Percentiles rank a stretch among this genome's conserved stretches.
Evolutionary conservation across 495 filamentous ascomycete genomes (phyloP).

Genomic region (Glarea lozoyensis): DNA sequence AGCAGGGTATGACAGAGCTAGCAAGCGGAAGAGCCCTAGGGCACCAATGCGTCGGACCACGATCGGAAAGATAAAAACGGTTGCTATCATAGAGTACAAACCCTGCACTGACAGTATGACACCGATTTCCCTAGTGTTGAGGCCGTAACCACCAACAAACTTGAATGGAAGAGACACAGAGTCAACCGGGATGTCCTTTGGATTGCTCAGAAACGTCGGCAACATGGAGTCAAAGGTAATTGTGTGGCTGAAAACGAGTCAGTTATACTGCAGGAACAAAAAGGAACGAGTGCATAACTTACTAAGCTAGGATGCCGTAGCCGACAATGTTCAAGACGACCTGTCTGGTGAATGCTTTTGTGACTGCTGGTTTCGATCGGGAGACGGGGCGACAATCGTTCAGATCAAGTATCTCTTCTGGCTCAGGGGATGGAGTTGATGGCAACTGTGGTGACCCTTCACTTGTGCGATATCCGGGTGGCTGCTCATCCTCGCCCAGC

Average conservation of each 20-base stretch:
- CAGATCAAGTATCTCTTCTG: constrained; percentile 13
- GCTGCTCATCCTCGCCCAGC: constrained; percentile 16
- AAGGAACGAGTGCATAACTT: constrained; percentile 36
- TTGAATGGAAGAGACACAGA: constrained; percentile 60
- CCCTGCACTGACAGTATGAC: constrained; percentile 83
- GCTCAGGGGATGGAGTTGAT: constrained; percentile 27
- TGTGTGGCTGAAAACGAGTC: constrained; percentile 43
- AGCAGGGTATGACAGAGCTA: constrained; percentile 74
- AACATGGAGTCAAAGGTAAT: constrained; percentile 93
- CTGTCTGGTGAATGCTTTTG: constrained; percentile 65
- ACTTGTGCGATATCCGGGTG: constrained; percentile 49
- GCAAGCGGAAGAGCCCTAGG: constrained; percentile 68
- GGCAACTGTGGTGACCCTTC: constrained; percentile 45
- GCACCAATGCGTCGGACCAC: constrained; percentile 63
- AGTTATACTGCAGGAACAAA: constrained; percentile 2
- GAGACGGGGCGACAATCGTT: constrained; percentile 4
- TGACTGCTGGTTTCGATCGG: constrained; percentile 17
- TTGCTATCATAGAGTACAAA: constrained; percentile 77
- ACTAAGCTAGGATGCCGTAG: constrained; percentile 94
- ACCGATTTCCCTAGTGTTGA: constrained; percentile 75
- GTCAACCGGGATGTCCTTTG: constrained; percentile 51
- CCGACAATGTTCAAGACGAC: constrained; percentile 76
- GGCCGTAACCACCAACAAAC: constrained; percentile 78
- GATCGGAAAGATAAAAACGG: constrained; percentile 73
- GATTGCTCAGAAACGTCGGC: constrained; percentile 81